Percentiles rank a stretch among this genome's conserved stretches.
These are phyloP conservation scores for Articulospora tetracladia DNA, from an alignment of 495 filamentous ascomycete genomes.

Conservation along the genomic window DNA sequence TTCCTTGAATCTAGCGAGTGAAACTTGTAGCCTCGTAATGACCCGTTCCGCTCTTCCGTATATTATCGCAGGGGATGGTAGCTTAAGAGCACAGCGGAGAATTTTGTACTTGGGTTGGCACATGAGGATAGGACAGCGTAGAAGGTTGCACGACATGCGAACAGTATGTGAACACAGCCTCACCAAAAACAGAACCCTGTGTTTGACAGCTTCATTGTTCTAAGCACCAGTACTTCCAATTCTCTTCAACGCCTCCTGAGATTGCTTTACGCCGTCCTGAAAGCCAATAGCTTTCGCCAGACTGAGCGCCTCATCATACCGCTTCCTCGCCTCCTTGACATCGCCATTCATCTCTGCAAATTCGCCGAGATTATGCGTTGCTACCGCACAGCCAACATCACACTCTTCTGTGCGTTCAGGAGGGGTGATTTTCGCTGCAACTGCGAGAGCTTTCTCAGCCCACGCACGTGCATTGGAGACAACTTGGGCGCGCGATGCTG, in stretches of 20 bases:
- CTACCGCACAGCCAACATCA: constrained; percentile 76
- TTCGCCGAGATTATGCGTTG: constrained; percentile 82
- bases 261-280: constrained; percentile 57
- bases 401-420: constrained; percentile 73
- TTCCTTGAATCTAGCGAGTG: too few species aligned
- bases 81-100: not conserved
- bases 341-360: constrained; percentile 70
- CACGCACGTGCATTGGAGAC: constrained; percentile 63
- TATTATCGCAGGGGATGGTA: too few species aligned
- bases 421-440: constrained; percentile 51
- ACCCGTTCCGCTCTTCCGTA: too few species aligned
- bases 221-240: constrained; percentile 21
- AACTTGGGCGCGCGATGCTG: constrained; percentile 43
- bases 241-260: constrained; percentile 53
- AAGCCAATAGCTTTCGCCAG: constrained; percentile 62
- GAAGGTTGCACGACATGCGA: too few species aligned
- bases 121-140: too few species aligned
- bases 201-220: too few species aligned
- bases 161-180: too few species aligned
- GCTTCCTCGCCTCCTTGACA: constrained; percentile 54
- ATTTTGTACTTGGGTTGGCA: too few species aligned
- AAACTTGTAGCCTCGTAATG: too few species aligned
- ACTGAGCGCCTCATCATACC: constrained; percentile 59
- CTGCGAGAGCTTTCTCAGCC: constrained; percentile 68
- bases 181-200: too few species aligned